phyloP scores from a whole-genome alignment of 164 flowering plant genomes.

The Annona cherimola region DNA sequence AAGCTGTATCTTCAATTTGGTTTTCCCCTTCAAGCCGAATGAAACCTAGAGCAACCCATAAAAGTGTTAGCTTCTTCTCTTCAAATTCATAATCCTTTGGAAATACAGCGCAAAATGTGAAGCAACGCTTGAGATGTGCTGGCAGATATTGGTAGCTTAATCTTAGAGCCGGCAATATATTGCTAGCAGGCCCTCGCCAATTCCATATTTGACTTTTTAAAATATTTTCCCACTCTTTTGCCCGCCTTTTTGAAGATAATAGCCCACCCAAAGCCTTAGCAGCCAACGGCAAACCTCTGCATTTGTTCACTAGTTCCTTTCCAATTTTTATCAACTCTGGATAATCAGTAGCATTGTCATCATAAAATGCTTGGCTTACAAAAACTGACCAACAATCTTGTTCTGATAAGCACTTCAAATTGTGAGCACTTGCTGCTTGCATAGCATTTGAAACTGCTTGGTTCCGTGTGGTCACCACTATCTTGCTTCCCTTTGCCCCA shows the following conservation, averaged over 20 bases:
- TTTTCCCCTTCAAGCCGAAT: not conserved
- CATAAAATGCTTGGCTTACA: not conserved
- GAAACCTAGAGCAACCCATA: conserved; percentile 20
- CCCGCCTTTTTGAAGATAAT: not conserved
- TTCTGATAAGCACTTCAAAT: conserved; percentile 10
- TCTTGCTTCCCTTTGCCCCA: conserved; percentile 14
- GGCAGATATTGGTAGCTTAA: conserved; percentile 19
- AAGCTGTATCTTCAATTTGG: conserved; percentile 10
- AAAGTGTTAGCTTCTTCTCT: conserved; percentile 8
- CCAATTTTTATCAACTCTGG: not conserved
- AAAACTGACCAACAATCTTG: conserved; percentile 11
- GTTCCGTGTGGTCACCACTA: conserved; percentile 17
- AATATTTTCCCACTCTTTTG: conserved; percentile 4
- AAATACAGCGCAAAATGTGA: conserved; percentile 22
- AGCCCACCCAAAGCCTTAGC: conserved; percentile 3
- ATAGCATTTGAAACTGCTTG: conserved; percentile 4
- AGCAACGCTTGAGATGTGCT: conserved; percentile 12
- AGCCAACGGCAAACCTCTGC: conserved; percentile 11
- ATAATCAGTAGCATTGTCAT: not conserved
- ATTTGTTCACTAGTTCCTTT: conserved; percentile 5
- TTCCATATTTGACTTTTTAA: conserved; percentile 11
- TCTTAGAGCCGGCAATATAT: conserved; percentile 15
- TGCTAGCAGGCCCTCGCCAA: not conserved
- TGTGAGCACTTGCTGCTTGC: conserved; percentile 6
- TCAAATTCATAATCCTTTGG: conserved; percentile 13